phyloP scores from a whole-genome alignment of 257 asterid genomes.

The Solanum acaule region DNA sequence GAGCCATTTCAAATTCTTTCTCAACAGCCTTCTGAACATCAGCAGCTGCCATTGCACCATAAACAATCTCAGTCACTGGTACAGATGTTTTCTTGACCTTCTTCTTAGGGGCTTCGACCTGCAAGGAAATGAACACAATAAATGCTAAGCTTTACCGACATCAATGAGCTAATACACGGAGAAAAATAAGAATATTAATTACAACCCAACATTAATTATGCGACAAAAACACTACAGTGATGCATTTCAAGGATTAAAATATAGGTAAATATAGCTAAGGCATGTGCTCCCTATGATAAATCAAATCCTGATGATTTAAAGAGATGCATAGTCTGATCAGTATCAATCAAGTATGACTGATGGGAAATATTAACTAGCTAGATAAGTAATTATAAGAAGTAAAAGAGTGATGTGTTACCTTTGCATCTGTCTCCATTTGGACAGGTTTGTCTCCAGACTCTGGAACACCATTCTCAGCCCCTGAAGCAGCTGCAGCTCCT shows the following conservation, averaged over 20 bases:
- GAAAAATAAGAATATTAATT: neutral
- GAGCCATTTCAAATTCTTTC: conserved; percentile 93
- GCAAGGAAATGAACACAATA: neutral
- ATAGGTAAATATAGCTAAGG: neutral
- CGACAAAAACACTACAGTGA: neutral
- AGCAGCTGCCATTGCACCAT: conserved; percentile 57
- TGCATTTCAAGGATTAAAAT: neutral
- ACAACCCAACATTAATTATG: neutral
- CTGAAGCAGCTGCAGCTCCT: conserved; percentile 32
- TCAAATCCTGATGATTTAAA: neutral
- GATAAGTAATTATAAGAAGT: neutral
- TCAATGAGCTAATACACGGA: neutral
- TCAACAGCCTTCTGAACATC: conserved; percentile 88
- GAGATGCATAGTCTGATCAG: neutral
- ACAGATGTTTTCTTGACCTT: conserved; percentile 73
- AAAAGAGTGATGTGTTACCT: conserved; percentile 32
- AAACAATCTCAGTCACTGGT: conserved; percentile 62
- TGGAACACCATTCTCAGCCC: conserved; percentile 58
- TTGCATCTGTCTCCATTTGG: conserved; percentile 79
- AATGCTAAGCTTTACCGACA: neutral
- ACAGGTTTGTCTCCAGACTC: conserved; percentile 60
- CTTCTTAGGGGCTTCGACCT: conserved; percentile 71
- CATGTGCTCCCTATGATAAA: neutral
- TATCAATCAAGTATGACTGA: neutral
- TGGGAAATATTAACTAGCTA: neutral